Base-by-base conservation (phyloP, 1,284 basidiomycete species). In the Takashimella koratensis region DNA sequence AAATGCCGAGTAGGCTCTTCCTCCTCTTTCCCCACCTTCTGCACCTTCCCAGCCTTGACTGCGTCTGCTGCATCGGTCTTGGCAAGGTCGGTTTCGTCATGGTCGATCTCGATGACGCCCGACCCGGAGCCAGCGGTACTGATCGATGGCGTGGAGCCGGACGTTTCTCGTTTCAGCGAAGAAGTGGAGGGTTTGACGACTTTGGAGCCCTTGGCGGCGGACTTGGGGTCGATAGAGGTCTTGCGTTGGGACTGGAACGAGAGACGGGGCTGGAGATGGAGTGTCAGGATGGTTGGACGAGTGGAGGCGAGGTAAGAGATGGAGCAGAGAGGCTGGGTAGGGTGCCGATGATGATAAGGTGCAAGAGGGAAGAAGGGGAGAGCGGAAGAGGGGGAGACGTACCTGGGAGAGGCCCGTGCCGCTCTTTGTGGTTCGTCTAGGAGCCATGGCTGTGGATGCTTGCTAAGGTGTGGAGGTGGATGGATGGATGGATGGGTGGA, bases 1-100 rank as follows among this genome's bases (percentile, higher is more conserved):
- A 78, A 67, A 51, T 50, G 51, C n/a, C n/a, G n/a, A n/a, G n/a
- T n/a, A n/a, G n/a, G n/a, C 61, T 51, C 51, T 55, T 58, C 47
- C 40, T 43, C 49, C 22, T 47, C 49, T 21, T 54, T 53, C 25
- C 24, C 47, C 42, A 5, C 25, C 25, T 23, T 49, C 20, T 24
- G 26, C 48, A 27, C 48, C 16, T 26, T 48, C 20, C 49, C 19
- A n/a, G 22, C 23, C 27, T 50, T 25, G 20, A 22, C 44, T 44
- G 51, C 41, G 27, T 43, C 50, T 19, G 30, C 26, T 5, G 22
- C 23, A 16, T 54, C 49, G 24, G 19, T 53, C 43, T 59, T 46
- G 26, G 19, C 24, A 5, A 49, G 42, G 6, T 48, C 23, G 5
- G 40, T 21, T 3, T 27, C 10, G 1, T 43, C 39, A 21, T 23